Evolutionary conservation across 148 eudicot genomes (phyloP), one percentile per base, ranked within the genome.

Genomic region (Chenopodium suecicum): DNA sequence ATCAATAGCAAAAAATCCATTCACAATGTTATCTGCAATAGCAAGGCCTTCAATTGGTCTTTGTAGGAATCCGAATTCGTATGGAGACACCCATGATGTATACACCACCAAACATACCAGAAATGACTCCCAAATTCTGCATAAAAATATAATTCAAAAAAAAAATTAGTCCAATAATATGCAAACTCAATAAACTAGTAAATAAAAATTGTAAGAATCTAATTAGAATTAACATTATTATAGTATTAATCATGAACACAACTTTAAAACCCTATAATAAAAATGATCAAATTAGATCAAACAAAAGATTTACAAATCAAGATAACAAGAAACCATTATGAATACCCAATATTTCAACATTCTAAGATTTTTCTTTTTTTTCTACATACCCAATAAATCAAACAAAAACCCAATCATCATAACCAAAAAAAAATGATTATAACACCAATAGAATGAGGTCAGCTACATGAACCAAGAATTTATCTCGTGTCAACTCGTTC

Each of bases 21-120:
- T 92, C 11, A 91, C 94, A 20, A 91, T 75, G 41, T 92, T 91
- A 78, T 92, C 97, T 22, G 87, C 73, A 32, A 89, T 73, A 20
- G 91, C 81, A 9, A 92, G 87, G 47, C 71, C 65, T 79, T 62
- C 83, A 1, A 63, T 48, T 7, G 90, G 92, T n/a, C 25, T 37
- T 0, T 71, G 84, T n/a, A 86, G 76, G 78, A 91, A 91, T 50
- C 91, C 92, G 72, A 91, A 90, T 80, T 91, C 92, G 44, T 78
- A 90, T 13, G 92, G 94, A 41, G 88, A 90, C 64, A 90, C 94
- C 94, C 94, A 91, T 63, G 94, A 90, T 29, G 91, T 88, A 82
- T 91, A 91, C 78, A 91, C 87, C 9, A 91, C 94, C 83, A 91
- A 78, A 41, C 82, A 0, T 9, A 89, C 87, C 80, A 91, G 70